These are phyloP conservation scores for Euryodendron excelsum DNA, from an alignment of 148 eudicot genomes.

Conservation along the genomic window DNA sequence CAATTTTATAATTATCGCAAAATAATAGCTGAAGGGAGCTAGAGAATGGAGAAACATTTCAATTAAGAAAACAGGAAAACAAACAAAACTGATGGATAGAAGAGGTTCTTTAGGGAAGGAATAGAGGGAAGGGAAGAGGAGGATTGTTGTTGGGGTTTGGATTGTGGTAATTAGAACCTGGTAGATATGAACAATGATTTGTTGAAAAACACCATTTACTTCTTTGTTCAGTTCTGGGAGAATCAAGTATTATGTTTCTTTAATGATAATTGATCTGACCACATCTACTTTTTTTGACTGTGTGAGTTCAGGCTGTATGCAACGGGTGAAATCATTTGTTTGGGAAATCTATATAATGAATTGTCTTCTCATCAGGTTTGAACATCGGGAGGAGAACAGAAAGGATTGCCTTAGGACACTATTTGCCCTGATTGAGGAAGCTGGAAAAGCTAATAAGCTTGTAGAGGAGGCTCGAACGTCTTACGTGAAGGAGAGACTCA, in stretches of 20 bases:
- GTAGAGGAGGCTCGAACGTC: constrained; percentile 63
- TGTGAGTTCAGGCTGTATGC: neutral
- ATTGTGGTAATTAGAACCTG: no score
- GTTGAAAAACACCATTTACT: neutral
- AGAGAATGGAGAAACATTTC: no score
- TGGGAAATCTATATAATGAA: neutral
- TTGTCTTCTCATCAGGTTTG: constrained; percentile 57
- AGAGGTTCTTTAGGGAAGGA: no score
- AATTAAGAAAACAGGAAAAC: no score
- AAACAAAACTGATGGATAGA: no score
- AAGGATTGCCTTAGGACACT: constrained; percentile 94
- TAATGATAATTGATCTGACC: neutral
- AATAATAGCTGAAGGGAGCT: no score
- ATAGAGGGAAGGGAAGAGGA: no score
- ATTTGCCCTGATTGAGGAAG: constrained; percentile 71
- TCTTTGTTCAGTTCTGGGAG: neutral
- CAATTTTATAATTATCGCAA: no score
- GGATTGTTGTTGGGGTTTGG: no score
- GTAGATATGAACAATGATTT: neutral
- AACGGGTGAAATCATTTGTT: neutral
- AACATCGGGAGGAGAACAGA: constrained; percentile 95
- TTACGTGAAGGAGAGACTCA: constrained; percentile 69
- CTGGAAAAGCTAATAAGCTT: constrained; percentile 72
- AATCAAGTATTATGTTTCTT: neutral
- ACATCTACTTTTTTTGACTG: neutral